phyloP scores from a whole-genome alignment of 306 rosid species.

The Fragaria iinumae region DNA sequence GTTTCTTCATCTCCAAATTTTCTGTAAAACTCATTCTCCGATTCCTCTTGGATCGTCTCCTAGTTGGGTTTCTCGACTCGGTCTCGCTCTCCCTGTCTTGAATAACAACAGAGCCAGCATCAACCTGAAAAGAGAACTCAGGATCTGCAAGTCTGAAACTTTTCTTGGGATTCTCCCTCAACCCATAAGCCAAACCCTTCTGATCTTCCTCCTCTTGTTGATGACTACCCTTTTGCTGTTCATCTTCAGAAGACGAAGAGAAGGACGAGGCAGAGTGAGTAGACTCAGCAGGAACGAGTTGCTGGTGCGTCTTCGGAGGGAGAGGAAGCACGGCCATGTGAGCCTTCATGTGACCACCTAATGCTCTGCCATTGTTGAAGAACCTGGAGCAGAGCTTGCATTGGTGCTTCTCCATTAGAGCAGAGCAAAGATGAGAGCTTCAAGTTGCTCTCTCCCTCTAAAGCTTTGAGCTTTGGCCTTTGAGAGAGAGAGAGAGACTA shows the following conservation, averaged over 20 bases:
- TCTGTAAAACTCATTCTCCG: conserved; percentile 24
- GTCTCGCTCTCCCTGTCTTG: conserved; percentile 88
- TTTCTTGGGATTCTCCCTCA: conserved; percentile 73
- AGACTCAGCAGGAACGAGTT: conserved; percentile 4
- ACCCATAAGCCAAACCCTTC: conserved; percentile 36
- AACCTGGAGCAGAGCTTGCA: conserved; percentile 72
- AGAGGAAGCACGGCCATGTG: conserved; percentile 67
- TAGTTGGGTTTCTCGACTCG: conserved; percentile 72
- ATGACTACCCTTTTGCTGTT: conserved; percentile 24
- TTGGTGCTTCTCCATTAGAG: conserved; percentile 68
- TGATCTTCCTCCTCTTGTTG: conserved; percentile 36
- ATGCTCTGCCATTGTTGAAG: conserved; percentile 71
- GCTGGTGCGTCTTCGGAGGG: conserved; percentile 40
- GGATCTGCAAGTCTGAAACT: conserved; percentile 62
- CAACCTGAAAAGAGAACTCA: conserved; percentile 43
- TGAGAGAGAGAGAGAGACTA: neutral
- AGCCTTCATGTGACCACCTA: conserved; percentile 93
- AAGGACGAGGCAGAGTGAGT: conserved; percentile 24
- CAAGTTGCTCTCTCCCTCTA: neutral
- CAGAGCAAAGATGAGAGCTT: conserved; percentile 28
- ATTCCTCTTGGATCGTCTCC: conserved; percentile 76
- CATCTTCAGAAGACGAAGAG: conserved; percentile 28
- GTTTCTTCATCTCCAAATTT: conserved; percentile 23
- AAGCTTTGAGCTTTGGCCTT: conserved; percentile 15
- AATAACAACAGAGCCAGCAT: conserved; percentile 44